Base-by-base conservation (phyloP, 1,139 yeast species). In the Diutina mesorugosa region DNA sequence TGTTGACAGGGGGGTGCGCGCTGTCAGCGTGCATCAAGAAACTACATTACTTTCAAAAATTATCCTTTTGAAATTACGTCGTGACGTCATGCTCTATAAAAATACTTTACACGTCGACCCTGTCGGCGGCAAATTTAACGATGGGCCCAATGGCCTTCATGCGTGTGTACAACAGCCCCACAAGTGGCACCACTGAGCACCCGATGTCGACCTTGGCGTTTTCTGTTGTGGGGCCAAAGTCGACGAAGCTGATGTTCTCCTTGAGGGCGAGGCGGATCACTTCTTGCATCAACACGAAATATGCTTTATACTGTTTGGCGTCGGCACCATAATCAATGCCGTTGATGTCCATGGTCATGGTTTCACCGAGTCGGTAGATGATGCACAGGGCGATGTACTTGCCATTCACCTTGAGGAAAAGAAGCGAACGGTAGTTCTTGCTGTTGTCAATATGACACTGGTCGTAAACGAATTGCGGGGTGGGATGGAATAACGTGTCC, bases 271-370 rank as follows among this genome's bases (percentile, higher is more conserved):
- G 72, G 29, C 67, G 65, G 41, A 74, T 73, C 18, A 74, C 75
- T 57, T 72, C 71, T 62, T 74, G 79, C 79, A 74, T 74, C 79
- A 75, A 75, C 30, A 75, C 79, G 62, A 74, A 74, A 59, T 74
- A 74, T 3, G 78, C 78, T 60, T 73, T 74, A 60, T 70, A 71
- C 57, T 74, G 76, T 21, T 50, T 50, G 45, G 53, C 53, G 45
- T 50, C 53, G 21, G 53, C 53, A 32, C 26, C 41, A 16, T 50
- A 50, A 57, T 74, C 71, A 30, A 75, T 65, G 4, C 79, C 79
- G 60, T 74, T 79, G 6, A 74, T 64, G 60, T 75, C 79, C 6
- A 77, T 71, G 1, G 79, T 75, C 55, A 75, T 71, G 0, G 79
- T 75, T 51, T 72, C 76, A 1, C 79, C 79, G 21, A 75, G 65